Evolutionary conservation across 257 asterid genomes (phyloP), one percentile per base, ranked within the genome.

Genomic region (Perilla frutescens): DNA sequence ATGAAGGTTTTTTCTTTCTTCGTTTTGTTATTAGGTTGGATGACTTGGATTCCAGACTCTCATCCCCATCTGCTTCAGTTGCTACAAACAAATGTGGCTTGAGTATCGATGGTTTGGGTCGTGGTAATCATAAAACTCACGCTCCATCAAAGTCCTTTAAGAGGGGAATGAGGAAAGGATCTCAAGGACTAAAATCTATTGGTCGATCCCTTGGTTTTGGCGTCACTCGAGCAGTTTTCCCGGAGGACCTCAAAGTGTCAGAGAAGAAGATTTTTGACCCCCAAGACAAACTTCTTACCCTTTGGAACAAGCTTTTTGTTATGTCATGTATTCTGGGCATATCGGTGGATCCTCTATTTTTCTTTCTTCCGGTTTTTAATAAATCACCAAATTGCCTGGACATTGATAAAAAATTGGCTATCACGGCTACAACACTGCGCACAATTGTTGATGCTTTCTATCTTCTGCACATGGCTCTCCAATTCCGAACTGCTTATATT

Each of bases 241-340:
- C 99, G 0, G 99, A 95, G 81, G 99, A 95, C 83, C 96, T 95
- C 63, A 83, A 90, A 85, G 96, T 83, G 53, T 90, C 96, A 20
- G 96, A 92, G 86, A 92, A 88, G 88, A 92, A 82, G 84, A 90
- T 95, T 82, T 89, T 92, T 77, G 97, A 95, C 74, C 99, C 99
- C 43, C 99, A 95, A 82, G 93, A 90, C 90, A 92, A 92, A 81
- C 87, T 84, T 79, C 98, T 95, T 74, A 91, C 96, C 31, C 85
- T 84, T 36, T 92, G 96, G 94, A 95, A 95, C 87, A 95, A 84
- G 81, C 84, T 88, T 56, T 95, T 92, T 61, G 91, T 95, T 70
- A 87, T 92, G 83, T 89, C 99, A 61, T 95, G 99, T 71, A 95
- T 92, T 68, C 81, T 95, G 49, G 97, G 90, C 45, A 90, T 95